Conservation (phyloP, 306 rosid genomes). For the Boehmeria nivea region DNA sequence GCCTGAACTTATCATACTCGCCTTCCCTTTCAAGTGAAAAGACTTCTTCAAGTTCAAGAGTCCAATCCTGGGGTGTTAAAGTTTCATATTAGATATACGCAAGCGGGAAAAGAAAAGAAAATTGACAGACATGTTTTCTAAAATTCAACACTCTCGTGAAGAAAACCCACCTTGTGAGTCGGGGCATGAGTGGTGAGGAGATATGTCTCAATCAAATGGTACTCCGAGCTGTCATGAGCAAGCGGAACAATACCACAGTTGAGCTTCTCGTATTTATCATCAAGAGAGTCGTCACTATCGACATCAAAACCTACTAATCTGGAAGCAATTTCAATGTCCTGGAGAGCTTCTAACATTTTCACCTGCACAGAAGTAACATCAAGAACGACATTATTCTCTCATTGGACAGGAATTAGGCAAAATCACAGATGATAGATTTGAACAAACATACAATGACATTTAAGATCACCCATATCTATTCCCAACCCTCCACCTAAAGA, state of each 20-base stretch:
- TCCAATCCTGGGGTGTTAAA: constrained; percentile 63
- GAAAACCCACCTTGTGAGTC: constrained; percentile 69
- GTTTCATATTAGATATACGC: too few relatives aligned
- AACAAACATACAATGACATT: not conserved
- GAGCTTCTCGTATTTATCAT: constrained; percentile 87
- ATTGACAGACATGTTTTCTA: too few relatives aligned
- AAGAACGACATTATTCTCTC: not conserved
- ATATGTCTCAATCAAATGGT: constrained; percentile 66
- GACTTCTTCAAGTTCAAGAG: constrained; percentile 92
- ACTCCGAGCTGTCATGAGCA: constrained; percentile 82
- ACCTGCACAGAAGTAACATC: constrained; percentile 44
- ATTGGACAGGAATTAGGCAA: not conserved
- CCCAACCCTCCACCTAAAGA: too few relatives aligned
- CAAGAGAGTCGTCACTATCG: constrained; percentile 68
- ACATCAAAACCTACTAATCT: constrained; percentile 89
- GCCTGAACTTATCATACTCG: constrained; percentile 62
- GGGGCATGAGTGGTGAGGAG: constrained; percentile 93
- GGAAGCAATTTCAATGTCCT: constrained; percentile 97
- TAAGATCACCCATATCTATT: not conserved
- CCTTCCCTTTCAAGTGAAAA: constrained; percentile 91
- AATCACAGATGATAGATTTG: not conserved
- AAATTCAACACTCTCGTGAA: not conserved
- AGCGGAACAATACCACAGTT: constrained; percentile 68
- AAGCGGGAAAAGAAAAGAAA: too few relatives aligned
- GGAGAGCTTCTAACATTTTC: constrained; percentile 99